Base-by-base conservation (phyloP, 2,329 filamentous ascomycete genomes). In the Fusarium sp. region DNA sequence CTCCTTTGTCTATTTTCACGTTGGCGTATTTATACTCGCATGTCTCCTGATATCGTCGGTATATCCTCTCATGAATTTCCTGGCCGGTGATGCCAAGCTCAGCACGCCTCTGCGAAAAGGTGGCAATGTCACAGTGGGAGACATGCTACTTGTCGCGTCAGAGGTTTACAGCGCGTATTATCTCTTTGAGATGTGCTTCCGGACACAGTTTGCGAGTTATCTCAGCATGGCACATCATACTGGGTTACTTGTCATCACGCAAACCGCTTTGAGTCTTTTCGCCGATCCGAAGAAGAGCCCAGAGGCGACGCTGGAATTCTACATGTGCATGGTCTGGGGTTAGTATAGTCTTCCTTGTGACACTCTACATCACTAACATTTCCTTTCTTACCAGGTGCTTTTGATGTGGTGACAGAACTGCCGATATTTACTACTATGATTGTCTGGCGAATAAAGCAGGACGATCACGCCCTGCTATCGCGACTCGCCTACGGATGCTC, bases 321-420 rank as follows among this genome's bases (percentile, higher is more conserved):
- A 57, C n/a, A 63, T 63, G 60, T 63, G 60, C 36, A 63, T 63
- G 60, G 50, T 63, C 31, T 63, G 60, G 60, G 60, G 60, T 63
- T 11, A 30, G 57, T 62, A 15, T 8, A 4, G 6, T 9, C 8
- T 4, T 4, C 6, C 8, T 4, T 6, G 2, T 3, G 6, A 4
- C 6, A 11, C 8, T 16, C 4, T 11, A 2, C 6, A 9, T 28
- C 28, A 18, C 58, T 63, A 12, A 57, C 20, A 1, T 6, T 0
- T n/a, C 1, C 12, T 7, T 28, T 23, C 23, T 15, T 2, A 4
- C 4, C 1, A 62, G 58, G 58, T 11, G 13, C 49, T 1, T 63
- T 63, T 2, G 60, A 63, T 38, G 58, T 63, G 2, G 30, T 63
- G 6, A 58, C 63, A 20, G 60, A 63, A 12, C 44, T 63, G 4